Base-by-base conservation (phyloP, 1,139 yeast species). In the Magnusiomyces starmeri region DNA sequence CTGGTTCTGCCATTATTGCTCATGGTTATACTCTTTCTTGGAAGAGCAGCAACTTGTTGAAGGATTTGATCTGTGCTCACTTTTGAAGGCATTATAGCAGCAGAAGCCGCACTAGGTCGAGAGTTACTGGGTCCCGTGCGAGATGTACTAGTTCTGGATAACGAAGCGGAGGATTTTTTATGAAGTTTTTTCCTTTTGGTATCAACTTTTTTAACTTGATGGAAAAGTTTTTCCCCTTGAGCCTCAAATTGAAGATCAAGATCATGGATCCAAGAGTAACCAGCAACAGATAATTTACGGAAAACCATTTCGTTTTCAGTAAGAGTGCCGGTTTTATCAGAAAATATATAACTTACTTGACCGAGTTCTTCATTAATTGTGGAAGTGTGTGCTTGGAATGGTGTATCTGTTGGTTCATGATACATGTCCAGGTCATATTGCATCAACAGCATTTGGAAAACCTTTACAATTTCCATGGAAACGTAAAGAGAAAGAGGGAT, bases 401-500 rank as follows among this genome's bases (percentile, higher is more conserved):
- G 96, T 0, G 96, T 92, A 62, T 92, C 81, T 3, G 89, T 77
- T 43, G 80, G 85, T 20, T 73, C 76, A 65, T 92, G 89, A 63
- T 92, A 94, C 96, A 94, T 88, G 67, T 94, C 98, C 50, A 92
- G 78, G 69, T 94, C 98, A 76, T 80, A 82, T 64, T 88, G 95
- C 62, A 94, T 72, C 56, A 90, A 73, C 44, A 83, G 68, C 67
- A 89, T 76, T 66, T 94, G 98, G 70, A 85, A 79, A 2, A 86
- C 85, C 65, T 92, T 92, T 63, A 92, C 89, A 56, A 92, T 84
- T 65, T 94, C 99, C 90, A 92, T 86, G 0, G 97, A 89, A 29
- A 92, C 98, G 64, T 94, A 94, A 43, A 94, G 78, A 0, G 98
- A 92, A 40, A 92, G 74, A 0, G 98, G 98, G 65, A 94, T 94